Conservation (phyloP, 208 protist genomes). For the Wallacemonas sp. region DNA sequence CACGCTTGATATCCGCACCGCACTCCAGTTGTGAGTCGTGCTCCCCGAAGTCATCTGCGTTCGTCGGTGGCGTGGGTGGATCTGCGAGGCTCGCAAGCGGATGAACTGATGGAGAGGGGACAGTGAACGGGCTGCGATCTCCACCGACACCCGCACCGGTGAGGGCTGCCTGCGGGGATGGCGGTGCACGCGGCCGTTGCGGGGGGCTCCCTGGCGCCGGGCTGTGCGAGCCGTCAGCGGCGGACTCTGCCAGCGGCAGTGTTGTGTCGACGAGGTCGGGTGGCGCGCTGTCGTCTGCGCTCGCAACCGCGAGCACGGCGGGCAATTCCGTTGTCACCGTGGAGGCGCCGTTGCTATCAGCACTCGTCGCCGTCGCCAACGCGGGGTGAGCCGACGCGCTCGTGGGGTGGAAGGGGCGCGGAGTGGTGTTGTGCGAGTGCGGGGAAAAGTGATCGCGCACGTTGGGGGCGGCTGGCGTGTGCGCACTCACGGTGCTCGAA, state of each 20-base stretch:
- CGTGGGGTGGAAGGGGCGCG: background rate
- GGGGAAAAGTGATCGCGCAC: conserved; percentile 4
- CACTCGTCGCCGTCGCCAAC: background rate
- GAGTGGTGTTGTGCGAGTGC: background rate
- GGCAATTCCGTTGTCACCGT: no score
- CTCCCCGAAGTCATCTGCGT: background rate
- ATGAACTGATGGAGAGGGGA: background rate
- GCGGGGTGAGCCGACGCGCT: background rate
- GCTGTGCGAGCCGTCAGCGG: background rate
- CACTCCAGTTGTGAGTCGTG: background rate
- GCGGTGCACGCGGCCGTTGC: background rate
- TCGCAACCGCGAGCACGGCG: no score
- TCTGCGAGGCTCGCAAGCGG: background rate
- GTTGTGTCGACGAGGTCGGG: background rate
- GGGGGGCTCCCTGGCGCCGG: background rate
- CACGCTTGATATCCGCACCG: conserved; percentile 6
- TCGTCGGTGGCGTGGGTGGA: background rate
- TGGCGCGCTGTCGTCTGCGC: background rate
- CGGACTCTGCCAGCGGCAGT: background rate
- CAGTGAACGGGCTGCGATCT: background rate
- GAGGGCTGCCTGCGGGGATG: no score
- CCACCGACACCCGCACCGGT: background rate
- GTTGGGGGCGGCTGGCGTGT: background rate
- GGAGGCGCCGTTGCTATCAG: no score
- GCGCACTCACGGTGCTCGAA: no score